Conservation (phyloP, 2,329 filamentous ascomycete genomes). For the Fusarium temperatum region DNA sequence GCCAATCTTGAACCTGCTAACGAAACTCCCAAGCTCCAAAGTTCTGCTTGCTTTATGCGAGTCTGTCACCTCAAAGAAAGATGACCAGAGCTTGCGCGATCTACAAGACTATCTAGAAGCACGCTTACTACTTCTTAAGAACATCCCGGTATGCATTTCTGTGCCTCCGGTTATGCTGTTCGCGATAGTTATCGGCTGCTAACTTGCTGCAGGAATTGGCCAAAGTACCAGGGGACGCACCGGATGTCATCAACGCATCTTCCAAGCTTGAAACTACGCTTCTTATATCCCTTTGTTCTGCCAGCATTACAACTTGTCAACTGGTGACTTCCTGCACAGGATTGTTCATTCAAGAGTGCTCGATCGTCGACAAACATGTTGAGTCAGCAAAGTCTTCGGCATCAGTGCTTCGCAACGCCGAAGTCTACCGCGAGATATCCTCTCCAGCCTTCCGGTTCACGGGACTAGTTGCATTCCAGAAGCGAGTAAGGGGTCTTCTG, state of each 20-base stretch:
- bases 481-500: constrained; percentile 67
- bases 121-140: constrained; percentile 61
- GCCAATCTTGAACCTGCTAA: not conserved
- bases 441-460: constrained; percentile 73
- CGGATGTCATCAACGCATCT: constrained; percentile 62
- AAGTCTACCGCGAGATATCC: constrained; percentile 69
- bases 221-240: constrained; percentile 62
- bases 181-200: constrained; percentile 2
- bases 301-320: constrained; percentile 72
- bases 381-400: constrained; percentile 60
- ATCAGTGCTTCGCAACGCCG: constrained; percentile 67
- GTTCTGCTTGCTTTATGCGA: constrained; percentile 61
- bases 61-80: constrained; percentile 53
- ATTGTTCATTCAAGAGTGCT: constrained; percentile 69
- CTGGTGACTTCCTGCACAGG: constrained; percentile 70
- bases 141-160: constrained; percentile 55
- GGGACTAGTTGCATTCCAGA: constrained; percentile 75
- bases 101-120: constrained; percentile 67
- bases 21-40: constrained; percentile 40
- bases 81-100: constrained; percentile 54
- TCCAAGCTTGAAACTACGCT: constrained; percentile 70
- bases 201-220: constrained; percentile 59
- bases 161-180: not conserved
- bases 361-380: constrained; percentile 60
- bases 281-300: constrained; percentile 70